Conservation (phyloP, 1,139 yeast species). For the Candida tropicalis region DNA sequence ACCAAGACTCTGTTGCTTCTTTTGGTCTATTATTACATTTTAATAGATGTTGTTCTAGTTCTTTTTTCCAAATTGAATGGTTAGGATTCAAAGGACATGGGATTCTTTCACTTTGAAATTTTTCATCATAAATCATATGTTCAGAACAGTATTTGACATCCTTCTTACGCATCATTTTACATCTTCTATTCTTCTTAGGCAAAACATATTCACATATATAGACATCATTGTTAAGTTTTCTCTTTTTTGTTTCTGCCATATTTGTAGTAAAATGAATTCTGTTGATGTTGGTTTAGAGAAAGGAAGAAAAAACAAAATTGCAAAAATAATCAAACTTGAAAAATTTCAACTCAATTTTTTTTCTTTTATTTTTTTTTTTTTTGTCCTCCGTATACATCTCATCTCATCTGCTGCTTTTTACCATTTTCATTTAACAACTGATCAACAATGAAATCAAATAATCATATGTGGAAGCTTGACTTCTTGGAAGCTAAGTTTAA, state of each 20-base stretch:
- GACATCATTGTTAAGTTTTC: constrained; percentile 15
- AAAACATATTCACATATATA: constrained; percentile 47
- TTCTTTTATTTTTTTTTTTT: not conserved
- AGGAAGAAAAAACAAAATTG: constrained; percentile 4
- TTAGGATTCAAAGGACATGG: constrained; percentile 78
- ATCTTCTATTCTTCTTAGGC: constrained; percentile 51
- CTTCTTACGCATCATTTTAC: constrained; percentile 62
- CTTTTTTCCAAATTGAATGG: constrained; percentile 71
- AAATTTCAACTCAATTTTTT: not conserved
- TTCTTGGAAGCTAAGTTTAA: constrained; percentile 52
- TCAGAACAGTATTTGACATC: constrained; percentile 62
- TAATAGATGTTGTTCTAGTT: constrained; percentile 56
- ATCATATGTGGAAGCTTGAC: constrained; percentile 51
- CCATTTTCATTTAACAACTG: constrained; percentile 3
- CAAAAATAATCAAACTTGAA: not conserved
- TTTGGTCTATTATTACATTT: constrained; percentile 58
- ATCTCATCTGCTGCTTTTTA: no score
- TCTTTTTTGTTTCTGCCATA: constrained; percentile 18
- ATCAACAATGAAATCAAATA: constrained; percentile 14
- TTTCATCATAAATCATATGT: constrained; percentile 41
- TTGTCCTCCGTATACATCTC: constrained; percentile 10
- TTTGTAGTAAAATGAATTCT: not conserved
- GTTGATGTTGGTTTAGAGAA: constrained; percentile 8
- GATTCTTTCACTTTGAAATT: constrained; percentile 42
- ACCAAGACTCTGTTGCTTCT: constrained; percentile 46